Evolutionary conservation across 2,329 filamentous ascomycete species (phyloP).

Genomic region (Biscogniauxia mediterranea): DNA sequence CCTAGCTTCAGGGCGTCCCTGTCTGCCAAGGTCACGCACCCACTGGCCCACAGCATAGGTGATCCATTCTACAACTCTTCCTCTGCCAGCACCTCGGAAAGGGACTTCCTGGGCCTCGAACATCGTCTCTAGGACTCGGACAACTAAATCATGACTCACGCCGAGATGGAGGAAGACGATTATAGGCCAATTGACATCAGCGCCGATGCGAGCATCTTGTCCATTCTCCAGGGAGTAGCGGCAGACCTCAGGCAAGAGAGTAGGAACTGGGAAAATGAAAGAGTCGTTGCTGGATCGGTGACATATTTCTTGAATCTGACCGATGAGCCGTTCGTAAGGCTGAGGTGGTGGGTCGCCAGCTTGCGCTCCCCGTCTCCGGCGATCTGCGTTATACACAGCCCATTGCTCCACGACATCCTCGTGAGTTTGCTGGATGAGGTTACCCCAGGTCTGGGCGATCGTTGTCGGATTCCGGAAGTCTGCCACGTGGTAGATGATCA

Average conservation of each 20-base stretch:
- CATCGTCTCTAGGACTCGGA: constrained; percentile 54
- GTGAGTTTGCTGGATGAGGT: constrained; percentile 73
- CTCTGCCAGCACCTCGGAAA: constrained; percentile 51
- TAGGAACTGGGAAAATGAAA: constrained; percentile 63
- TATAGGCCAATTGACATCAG: constrained; percentile 57
- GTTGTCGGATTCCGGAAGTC: constrained; percentile 87
- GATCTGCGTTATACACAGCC: constrained; percentile 41
- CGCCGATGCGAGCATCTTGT: constrained; percentile 57
- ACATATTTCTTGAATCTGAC: constrained; percentile 62
- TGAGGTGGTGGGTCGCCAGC: constrained; percentile 43
- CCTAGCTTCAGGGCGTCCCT: constrained; percentile 28
- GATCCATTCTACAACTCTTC: constrained; percentile 55
- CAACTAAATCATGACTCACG: constrained; percentile 56
- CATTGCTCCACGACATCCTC: constrained; percentile 47
- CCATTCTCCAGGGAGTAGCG: constrained; percentile 58
- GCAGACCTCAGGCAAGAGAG: constrained; percentile 61
- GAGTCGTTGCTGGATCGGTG: constrained; percentile 64
- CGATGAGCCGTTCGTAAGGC: constrained; percentile 70
- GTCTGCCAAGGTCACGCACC: constrained; percentile 41
- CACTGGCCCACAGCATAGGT: constrained; percentile 45
- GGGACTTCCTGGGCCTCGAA: constrained; percentile 60
- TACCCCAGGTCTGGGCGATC: constrained; percentile 81
- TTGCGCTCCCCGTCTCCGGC: constrained; percentile 31
- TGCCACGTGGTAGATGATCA: constrained; percentile 87
- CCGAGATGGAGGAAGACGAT: constrained; percentile 55